phyloP scores from a whole-genome alignment of 768 basidiomycete genomes.

The Clitopilus hobsonii region DNA sequence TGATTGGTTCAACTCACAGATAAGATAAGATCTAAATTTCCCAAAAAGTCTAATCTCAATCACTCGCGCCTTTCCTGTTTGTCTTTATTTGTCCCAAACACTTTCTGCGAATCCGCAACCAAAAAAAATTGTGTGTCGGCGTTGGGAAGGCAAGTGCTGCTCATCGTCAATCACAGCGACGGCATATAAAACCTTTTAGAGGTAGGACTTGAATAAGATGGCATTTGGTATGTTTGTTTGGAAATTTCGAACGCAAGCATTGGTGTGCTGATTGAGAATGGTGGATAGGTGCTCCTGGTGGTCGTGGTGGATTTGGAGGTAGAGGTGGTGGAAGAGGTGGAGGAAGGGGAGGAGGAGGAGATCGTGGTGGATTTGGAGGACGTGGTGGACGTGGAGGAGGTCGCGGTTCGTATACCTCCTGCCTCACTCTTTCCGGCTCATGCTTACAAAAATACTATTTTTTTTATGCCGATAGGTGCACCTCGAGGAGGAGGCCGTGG shows the following conservation, averaged over 20 bases:
- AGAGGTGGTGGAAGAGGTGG: slow-evolving; percentile 33
- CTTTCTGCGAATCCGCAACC: too few relatives aligned
- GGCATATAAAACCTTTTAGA: neutral
- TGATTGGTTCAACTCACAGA: too few relatives aligned
- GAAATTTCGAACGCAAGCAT: neutral
- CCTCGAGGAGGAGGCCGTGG: slow-evolving; percentile 34
- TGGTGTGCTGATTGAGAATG: slow-evolving; percentile 1
- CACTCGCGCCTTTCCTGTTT: too few relatives aligned
- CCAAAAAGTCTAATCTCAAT: neutral
- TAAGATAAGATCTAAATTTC: slow-evolving; percentile 7
- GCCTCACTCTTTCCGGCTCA: neutral
- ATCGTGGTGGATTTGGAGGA: slow-evolving; percentile 33
- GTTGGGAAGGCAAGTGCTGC: too few relatives aligned
- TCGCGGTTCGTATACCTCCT: slow-evolving; percentile 22
- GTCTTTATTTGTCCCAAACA: too few relatives aligned
- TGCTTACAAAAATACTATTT: neutral
- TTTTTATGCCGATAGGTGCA: slow-evolving; percentile 26
- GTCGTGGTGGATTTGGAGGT: slow-evolving; percentile 65
- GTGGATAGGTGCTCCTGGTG: slow-evolving; percentile 54
- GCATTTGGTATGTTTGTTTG: slow-evolving; percentile 16
- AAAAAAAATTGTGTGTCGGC: too few relatives aligned
- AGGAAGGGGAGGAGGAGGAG: slow-evolving; percentile 28
- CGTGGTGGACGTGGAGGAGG: slow-evolving; percentile 36
- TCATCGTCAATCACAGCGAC: neutral
- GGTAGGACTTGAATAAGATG: slow-evolving; percentile 8